phyloP scores from a whole-genome alignment of 2,329 filamentous ascomycete genomes.

The Exophiala lecanii-corni region DNA sequence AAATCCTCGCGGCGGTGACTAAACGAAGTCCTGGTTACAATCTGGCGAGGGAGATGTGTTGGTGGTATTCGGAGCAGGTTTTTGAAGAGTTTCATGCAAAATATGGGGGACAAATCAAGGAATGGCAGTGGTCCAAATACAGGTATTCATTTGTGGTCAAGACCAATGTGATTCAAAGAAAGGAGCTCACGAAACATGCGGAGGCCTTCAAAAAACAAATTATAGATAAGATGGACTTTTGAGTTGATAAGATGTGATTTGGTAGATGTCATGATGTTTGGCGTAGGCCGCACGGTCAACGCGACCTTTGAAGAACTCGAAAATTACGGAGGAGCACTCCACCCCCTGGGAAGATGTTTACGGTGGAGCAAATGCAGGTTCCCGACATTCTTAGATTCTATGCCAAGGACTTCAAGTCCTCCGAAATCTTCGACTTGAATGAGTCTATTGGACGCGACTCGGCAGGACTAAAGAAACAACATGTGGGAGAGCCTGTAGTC shows the following conservation, averaged over 20 bases:
- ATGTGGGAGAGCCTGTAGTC: not conserved
- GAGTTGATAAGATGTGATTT: too few relatives aligned
- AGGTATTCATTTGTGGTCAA: slow-evolving; percentile 24
- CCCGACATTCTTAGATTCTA: too few relatives aligned
- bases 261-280: too few relatives aligned
- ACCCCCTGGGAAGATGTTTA: too few relatives aligned
- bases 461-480: too few relatives aligned
- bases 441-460: too few relatives aligned
- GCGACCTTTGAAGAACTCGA: too few relatives aligned
- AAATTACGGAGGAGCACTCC: too few relatives aligned
- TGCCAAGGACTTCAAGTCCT: too few relatives aligned
- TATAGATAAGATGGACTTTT: slow-evolving; percentile 12
- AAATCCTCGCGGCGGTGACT: slow-evolving; percentile 15
- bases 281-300: too few relatives aligned
- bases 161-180: slow-evolving; percentile 16
- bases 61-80: slow-evolving; percentile 24
- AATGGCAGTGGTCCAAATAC: slow-evolving; percentile 22
- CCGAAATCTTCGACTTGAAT: too few relatives aligned
- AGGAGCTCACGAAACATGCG: slow-evolving; percentile 12
- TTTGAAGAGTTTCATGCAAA: slow-evolving; percentile 15
- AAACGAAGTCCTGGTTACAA: slow-evolving; percentile 14
- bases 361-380: too few relatives aligned
- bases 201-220: slow-evolving; percentile 16
- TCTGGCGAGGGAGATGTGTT: slow-evolving; percentile 21
- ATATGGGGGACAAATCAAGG: slow-evolving; percentile 15